Evolutionary conservation across 495 filamentous ascomycete species (phyloP).

Genomic region (Haplographium delicatum): DNA sequence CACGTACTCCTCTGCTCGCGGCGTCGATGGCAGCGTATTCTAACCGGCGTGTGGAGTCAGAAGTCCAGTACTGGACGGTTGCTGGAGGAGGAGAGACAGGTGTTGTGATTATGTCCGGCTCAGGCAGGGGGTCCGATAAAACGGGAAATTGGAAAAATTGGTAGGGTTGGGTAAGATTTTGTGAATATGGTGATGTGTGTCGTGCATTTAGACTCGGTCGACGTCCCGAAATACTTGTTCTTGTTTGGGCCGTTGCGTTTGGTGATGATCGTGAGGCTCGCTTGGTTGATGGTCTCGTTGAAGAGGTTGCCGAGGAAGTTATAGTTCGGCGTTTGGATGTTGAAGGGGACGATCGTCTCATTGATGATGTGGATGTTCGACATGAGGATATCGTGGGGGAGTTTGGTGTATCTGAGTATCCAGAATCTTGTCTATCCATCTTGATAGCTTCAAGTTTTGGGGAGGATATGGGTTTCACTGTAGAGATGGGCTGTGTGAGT

Average conservation of each 20-base stretch:
- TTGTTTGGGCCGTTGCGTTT: background rate
- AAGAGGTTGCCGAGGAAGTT: background rate
- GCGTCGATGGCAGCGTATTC: constrained; percentile 56
- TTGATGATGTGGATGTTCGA: constrained; percentile 8
- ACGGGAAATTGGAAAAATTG: constrained; percentile 26
- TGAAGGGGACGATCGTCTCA: background rate
- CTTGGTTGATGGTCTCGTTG: constrained; percentile 13
- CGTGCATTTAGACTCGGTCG: constrained; percentile 10
- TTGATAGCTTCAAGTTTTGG: constrained; percentile 13
- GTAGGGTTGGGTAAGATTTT: constrained; percentile 3
- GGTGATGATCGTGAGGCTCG: constrained; percentile 8
- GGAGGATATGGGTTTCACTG: background rate
- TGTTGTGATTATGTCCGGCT: background rate
- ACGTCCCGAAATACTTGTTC: background rate
- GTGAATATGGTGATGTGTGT: constrained; percentile 12
- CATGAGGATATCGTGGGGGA: background rate
- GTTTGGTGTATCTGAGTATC: constrained; percentile 9
- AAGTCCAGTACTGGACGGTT: constrained; percentile 54
- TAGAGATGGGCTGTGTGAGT: background rate
- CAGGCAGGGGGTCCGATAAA: background rate
- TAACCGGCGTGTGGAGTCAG: constrained; percentile 44
- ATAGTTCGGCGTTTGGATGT: constrained; percentile 11
- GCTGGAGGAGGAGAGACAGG: constrained; percentile 35
- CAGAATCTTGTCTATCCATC: constrained; percentile 22
- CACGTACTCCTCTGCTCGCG: constrained; percentile 44